Percentiles rank a stretch among this genome's conserved stretches.
Evolutionary conservation across 768 basidiomycete species (phyloP).

Genomic region (Suillus clintonianus): DNA sequence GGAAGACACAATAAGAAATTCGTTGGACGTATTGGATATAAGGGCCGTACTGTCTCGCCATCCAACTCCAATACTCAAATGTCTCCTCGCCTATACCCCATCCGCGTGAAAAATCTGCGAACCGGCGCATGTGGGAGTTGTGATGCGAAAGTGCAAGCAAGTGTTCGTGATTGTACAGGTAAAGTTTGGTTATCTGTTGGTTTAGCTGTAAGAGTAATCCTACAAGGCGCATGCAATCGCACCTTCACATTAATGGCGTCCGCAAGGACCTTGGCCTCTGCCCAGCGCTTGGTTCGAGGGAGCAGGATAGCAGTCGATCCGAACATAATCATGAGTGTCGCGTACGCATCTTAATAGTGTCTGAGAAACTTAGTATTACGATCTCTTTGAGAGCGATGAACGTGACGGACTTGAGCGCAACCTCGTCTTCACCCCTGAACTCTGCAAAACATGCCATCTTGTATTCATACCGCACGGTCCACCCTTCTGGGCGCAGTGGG

Average conservation of each 20-base stretch:
- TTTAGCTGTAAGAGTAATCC: neutral
- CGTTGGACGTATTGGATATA: neutral
- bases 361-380: slow-evolving; percentile 39
- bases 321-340: slow-evolving; percentile 83
- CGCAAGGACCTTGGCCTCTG: slow-evolving; percentile 95
- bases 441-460: slow-evolving; percentile 98
- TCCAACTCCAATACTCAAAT: slow-evolving; percentile 98
- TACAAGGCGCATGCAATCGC: slow-evolving; percentile 9
- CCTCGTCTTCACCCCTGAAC: slow-evolving; percentile 89
- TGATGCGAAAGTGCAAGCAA: slow-evolving; percentile 80
- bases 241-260: slow-evolving; percentile 94
- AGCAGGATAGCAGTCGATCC: slow-evolving; percentile 82
- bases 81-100: slow-evolving; percentile 98
- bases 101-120: slow-evolving; percentile 83
- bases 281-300: slow-evolving; percentile 96
- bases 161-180: slow-evolving; percentile 89
- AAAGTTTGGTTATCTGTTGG: slow-evolving; percentile 80
- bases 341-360: slow-evolving; percentile 94
- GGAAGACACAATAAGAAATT: neutral
- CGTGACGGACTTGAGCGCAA: slow-evolving; percentile 79
- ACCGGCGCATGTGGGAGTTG: slow-evolving; percentile 80
- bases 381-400: slow-evolving; percentile 8
- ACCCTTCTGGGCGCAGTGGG: slow-evolving; percentile 81
- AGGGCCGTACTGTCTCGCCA: slow-evolving; percentile 78
- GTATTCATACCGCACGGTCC: slow-evolving; percentile 96